Percentiles rank a stretch among this genome's conserved stretches.
Evolutionary conservation across 192 early-diverging fungal species (phyloP).

Genomic region (Mortierella alpina): DNA sequence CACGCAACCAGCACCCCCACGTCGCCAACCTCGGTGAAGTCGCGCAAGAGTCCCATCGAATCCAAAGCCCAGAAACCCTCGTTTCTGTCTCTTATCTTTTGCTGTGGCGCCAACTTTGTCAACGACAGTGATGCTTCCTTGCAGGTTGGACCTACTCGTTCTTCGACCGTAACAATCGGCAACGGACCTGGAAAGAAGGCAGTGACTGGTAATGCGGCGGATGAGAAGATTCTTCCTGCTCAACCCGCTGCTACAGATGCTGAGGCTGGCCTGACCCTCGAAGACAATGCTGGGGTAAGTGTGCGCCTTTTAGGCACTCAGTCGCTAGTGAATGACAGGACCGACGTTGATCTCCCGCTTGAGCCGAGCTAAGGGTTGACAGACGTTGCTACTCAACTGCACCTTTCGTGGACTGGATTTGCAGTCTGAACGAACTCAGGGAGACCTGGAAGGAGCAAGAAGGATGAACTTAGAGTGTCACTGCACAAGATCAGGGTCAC

Average conservation of each 20-base stretch:
- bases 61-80: constrained; percentile 46
- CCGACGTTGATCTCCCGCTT: too few relatives aligned
- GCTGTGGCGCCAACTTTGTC: constrained; percentile 52
- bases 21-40: constrained; percentile 18
- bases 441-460: too few relatives aligned
- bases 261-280: constrained; percentile 4
- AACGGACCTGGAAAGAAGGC: constrained; percentile 41
- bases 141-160: constrained; percentile 17
- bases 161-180: constrained; percentile 38
- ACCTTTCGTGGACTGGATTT: too few relatives aligned
- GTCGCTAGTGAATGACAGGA: too few relatives aligned
- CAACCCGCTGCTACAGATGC: constrained; percentile 20
- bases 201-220: constrained; percentile 16
- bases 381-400: too few relatives aligned
- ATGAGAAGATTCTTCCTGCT: constrained; percentile 26
- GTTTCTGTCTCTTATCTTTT: constrained; percentile 41
- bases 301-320: not conserved
- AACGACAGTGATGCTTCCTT: constrained; percentile 34
- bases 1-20: constrained; percentile 7
- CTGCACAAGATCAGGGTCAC: too few relatives aligned
- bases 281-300: constrained; percentile 40
- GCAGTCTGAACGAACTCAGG: too few relatives aligned
- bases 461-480: too few relatives aligned
- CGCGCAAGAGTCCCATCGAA: constrained; percentile 31
- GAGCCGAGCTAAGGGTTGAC: too few relatives aligned